Conservation (phyloP, 2,329 filamentous ascomycete species). For the Sarocladium brachiariae region DNA sequence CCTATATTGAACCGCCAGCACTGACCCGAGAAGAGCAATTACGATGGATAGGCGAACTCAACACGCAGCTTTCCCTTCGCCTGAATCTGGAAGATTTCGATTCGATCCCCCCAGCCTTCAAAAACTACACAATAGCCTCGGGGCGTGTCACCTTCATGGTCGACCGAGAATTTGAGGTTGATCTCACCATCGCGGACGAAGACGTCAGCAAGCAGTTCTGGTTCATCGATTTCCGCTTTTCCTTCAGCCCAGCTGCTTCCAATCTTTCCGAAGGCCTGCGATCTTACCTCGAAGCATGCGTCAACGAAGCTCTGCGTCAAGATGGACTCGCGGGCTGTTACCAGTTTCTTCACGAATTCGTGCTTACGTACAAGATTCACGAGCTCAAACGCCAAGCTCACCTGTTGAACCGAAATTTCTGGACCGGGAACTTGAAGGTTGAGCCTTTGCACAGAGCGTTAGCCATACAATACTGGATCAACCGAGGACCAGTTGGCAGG, state of each 20-base stretch:
- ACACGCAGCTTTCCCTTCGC: constrained; percentile 74
- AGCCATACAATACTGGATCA: constrained; percentile 85
- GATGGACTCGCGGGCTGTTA: constrained; percentile 77
- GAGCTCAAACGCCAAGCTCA: constrained; percentile 72
- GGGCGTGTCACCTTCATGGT: constrained; percentile 90
- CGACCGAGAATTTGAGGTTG: constrained; percentile 80
- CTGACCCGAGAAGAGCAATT: constrained; percentile 67
- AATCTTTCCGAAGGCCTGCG: constrained; percentile 57
- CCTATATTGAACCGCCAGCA: constrained; percentile 67
- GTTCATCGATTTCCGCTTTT: constrained; percentile 86
- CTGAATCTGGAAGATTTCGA: constrained; percentile 81
- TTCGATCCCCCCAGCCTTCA: constrained; percentile 65
- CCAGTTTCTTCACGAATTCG: constrained; percentile 77
- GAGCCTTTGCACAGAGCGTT: constrained; percentile 76
- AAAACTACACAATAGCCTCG: constrained; percentile 68
- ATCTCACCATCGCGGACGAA: constrained; percentile 84
- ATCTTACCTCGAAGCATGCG: constrained; percentile 58
- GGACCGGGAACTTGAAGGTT: constrained; percentile 71
- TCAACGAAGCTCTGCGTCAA: constrained; percentile 64
- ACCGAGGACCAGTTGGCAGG: constrained; percentile 42
- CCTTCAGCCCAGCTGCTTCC: constrained; percentile 63
- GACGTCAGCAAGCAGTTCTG: constrained; percentile 79
- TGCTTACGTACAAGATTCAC: constrained; percentile 84
- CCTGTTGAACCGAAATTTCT: constrained; percentile 61
- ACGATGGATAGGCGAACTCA: constrained; percentile 70